These are phyloP conservation scores for Fusarium sp. DNA, from an alignment of 2,329 filamentous ascomycete genomes.

Conservation along the genomic window DNA sequence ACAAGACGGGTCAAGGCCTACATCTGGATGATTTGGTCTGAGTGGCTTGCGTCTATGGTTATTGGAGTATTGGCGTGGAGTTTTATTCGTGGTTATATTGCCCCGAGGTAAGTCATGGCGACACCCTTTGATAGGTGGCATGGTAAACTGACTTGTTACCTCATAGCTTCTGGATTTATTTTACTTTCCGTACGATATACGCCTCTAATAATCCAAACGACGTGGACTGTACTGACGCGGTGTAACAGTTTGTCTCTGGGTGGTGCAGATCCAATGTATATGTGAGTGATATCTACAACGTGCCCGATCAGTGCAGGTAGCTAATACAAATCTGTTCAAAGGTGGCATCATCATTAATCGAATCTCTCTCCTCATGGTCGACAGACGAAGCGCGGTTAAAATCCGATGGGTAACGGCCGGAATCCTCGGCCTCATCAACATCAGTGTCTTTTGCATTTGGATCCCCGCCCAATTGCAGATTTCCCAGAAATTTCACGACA, in stretches of 20 bases:
- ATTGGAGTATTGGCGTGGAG: constrained; percentile 43
- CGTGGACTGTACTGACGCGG: constrained; percentile 3
- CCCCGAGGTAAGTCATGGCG: constrained; percentile 31
- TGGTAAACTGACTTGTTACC: neutral
- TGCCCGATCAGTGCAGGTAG: too few species aligned
- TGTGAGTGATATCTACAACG: too few species aligned
- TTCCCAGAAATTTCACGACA: constrained; percentile 18
- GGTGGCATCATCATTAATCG: constrained; percentile 46
- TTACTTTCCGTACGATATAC: constrained; percentile 30
- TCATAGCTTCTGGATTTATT: constrained; percentile 42
- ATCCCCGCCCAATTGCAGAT: constrained; percentile 39
- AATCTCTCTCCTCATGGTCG: constrained; percentile 39
- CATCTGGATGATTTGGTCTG: constrained; percentile 42
- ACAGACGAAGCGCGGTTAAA: constrained; percentile 19
- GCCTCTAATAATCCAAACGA: fast-evolving
- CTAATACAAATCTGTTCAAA: too few species aligned
- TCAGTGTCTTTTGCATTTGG: constrained; percentile 40
- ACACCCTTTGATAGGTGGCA: neutral
- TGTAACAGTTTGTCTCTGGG: constrained; percentile 34
- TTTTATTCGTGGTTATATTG: constrained; percentile 37
- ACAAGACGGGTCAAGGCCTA: constrained; percentile 35
- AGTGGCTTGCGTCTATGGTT: constrained; percentile 37
- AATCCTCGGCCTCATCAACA: constrained; percentile 33
- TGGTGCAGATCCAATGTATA: constrained; percentile 42
- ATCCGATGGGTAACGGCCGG: constrained; percentile 29